Evolutionary conservation across 2,329 filamentous ascomycete genomes (phyloP).

Genomic region (Thielaviopsis euricoi): DNA sequence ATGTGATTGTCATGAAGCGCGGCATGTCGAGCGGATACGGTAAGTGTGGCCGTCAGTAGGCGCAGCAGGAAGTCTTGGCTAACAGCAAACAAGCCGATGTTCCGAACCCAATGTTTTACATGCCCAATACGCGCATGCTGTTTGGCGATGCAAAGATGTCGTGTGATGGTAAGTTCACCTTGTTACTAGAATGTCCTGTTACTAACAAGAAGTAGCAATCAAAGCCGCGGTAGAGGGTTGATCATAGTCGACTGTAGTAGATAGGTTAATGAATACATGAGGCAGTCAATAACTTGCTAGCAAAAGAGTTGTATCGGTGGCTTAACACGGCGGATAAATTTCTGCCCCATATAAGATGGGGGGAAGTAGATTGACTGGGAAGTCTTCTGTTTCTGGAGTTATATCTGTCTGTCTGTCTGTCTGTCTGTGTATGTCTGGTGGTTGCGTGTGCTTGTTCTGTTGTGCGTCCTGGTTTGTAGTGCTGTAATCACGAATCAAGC

Average conservation of each 20-base stretch:
- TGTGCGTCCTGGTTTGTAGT: neutral
- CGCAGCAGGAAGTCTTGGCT: constrained; percentile 6
- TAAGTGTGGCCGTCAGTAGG: constrained; percentile 23
- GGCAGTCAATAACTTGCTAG: neutral
- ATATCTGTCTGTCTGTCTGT: neutral
- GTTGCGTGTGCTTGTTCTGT: neutral
- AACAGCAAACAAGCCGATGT: constrained; percentile 52
- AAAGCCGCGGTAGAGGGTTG: constrained; percentile 24
- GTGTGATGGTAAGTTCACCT: constrained; percentile 50
- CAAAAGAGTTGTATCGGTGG: neutral
- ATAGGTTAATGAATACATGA: neutral
- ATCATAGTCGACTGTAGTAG: constrained; percentile 7
- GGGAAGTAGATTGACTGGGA: neutral
- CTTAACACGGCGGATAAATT: neutral
- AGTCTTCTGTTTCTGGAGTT: neutral
- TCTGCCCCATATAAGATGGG: neutral
- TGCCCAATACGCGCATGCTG: constrained; percentile 78
- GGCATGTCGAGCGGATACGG: constrained; percentile 79
- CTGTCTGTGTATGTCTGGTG: neutral
- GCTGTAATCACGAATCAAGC: neutral
- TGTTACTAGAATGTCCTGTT: neutral
- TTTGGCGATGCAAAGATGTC: constrained; percentile 79
- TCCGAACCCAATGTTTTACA: constrained; percentile 85
- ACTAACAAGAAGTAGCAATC: constrained; percentile 19
- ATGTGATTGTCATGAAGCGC: constrained; percentile 85